A percentile compares a stretch with the other conserved stretches of the same genome.
These are phyloP conservation scores for Tolypocladium sp. DNA, from an alignment of 2,329 filamentous ascomycete genomes.

Conservation along the genomic window DNA sequence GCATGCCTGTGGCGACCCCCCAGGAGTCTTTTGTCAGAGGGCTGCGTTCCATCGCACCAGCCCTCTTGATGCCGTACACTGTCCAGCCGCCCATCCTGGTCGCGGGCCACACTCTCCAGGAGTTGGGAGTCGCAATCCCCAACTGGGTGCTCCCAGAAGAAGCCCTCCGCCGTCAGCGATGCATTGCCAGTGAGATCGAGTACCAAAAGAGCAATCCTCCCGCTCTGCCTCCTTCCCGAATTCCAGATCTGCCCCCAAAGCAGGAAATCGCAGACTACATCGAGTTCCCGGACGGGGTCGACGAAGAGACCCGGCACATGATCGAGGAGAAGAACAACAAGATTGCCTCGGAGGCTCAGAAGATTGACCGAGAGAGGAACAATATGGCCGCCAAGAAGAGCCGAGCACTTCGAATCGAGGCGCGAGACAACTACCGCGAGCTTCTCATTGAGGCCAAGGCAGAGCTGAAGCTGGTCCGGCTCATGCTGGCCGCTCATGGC, in stretches of 20 bases:
- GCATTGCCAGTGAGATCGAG: slow-evolving; percentile 12
- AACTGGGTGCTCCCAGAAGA: slow-evolving; percentile 7
- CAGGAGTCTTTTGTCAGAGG: not conserved
- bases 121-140: slow-evolving; percentile 13
- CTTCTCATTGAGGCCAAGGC: slow-evolving; percentile 14
- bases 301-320: slow-evolving; percentile 1
- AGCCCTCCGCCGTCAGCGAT: slow-evolving; percentile 7
- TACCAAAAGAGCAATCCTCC: slow-evolving; percentile 14
- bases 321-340: slow-evolving; percentile 15
- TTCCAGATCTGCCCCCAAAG: slow-evolving; percentile 18
- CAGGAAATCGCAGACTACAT: slow-evolving; percentile 9
- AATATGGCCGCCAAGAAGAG: slow-evolving; percentile 28
- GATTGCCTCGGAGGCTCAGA: slow-evolving; percentile 14
- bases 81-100: not conserved
- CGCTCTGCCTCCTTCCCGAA: slow-evolving; percentile 14
- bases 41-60: not conserved
- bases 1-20: not conserved
- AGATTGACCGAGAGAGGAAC: slow-evolving; percentile 22
- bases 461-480: slow-evolving; percentile 17
- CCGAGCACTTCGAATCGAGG: slow-evolving; percentile 19
- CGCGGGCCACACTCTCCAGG: slow-evolving; percentile 8
- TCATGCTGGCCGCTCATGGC: slow-evolving; percentile 15
- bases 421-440: slow-evolving; percentile 8
- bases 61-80: not conserved
- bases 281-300: slow-evolving; percentile 8